Evolutionary conservation across 176 grass and related monocot species (phyloP), one percentile per base, ranked within the genome.

Genomic region (Hsuehochloa calcarea): DNA sequence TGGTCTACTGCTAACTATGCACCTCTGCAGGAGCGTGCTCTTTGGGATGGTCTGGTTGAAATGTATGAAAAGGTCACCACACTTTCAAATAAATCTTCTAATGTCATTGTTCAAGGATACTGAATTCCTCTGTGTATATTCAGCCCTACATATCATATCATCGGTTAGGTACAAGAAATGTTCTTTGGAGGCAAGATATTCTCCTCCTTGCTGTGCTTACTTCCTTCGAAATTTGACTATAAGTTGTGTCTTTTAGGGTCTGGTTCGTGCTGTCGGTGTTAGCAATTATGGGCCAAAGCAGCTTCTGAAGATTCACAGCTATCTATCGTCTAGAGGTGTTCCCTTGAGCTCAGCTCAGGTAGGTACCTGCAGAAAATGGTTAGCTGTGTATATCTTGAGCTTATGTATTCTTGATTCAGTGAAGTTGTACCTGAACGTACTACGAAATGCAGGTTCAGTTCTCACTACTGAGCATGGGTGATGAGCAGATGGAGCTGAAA

Each of bases 1-100:
- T 95, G 96, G 93, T 98, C 96, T 22, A 95, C 96, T 49, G 91
- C 96, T 75, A 98, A 98, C 82, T 98, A 98, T 92, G 96, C 96
- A 31, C 96, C 96, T 69, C 72, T 95, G 47, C 93, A 95, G 76
- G 96, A 98, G 84, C 80, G 84, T 10, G 90, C 91, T 81, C 93
- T 98, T 27, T 98, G 96, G 96, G 88, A 93, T 65, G 93, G 96
- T 29, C 81, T 95, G 31, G 91, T 92, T 84, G 89, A 92, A 84
- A 98, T 98, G 93, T 94, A 94, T 87, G 96, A 98, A 60, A 87
- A 95, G 96, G 96, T 98, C 74, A 78, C 65, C 74, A 68, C 74
- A 79, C 69, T 75, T 86, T 5, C 77, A 82, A 86, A 70, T 8
- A 88, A 55, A 58, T 74, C 5, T 63, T 87, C 25, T 81, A 3